Evolutionary conservation across 2,329 filamentous ascomycete species (phyloP), one percentile per base, ranked within the genome.

Genomic region (Corynespora cassiicola): DNA sequence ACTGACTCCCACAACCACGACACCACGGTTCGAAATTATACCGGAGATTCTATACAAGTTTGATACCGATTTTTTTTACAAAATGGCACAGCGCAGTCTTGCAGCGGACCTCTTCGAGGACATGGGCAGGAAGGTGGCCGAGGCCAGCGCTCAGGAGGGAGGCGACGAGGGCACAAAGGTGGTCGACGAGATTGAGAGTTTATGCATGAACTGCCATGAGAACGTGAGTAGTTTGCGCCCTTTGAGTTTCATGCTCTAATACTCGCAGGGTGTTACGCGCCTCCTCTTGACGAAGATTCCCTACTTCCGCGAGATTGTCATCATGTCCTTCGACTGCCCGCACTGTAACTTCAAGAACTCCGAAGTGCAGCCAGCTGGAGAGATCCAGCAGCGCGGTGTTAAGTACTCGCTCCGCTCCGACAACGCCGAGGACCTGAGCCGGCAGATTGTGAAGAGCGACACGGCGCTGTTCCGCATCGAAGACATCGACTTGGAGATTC

Each of bases 261-360:
- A 18, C 20, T n/a, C 14, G 3, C 45, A 95, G 88, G 94, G 94
- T 58, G 81, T 76, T 1, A 99, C 94, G 10, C 82, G 86, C 42
- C 81, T 99, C 15, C 83, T 99, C 27, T 83, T 99, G 37, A 95
- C 95, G 11, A 84, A 84, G 51, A 96, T 99, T 39, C 94, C 94
- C 11, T 97, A 90, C 78, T 99, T 99, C 77, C 90, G 90, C 74
- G 92, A 99, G 70, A 85, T 99, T 49, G 90, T 99, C 60, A 82
- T 99, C 69, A 96, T 96, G 85, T 97, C 92, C 47, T 99, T 99
- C 71, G 81, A 82, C 52, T 99, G 94, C 76, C 84, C 89, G 5
- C 83, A 96, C 71, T 99, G 94, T 75, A 77, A 84, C 64, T 86
- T 92, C 72, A 84, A 87, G 52, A 96, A 97, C 75, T 91, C 91